These are phyloP conservation scores for Schizonepeta tenuifolia DNA, from an alignment of 257 asterid genomes.

Conservation along the genomic window DNA sequence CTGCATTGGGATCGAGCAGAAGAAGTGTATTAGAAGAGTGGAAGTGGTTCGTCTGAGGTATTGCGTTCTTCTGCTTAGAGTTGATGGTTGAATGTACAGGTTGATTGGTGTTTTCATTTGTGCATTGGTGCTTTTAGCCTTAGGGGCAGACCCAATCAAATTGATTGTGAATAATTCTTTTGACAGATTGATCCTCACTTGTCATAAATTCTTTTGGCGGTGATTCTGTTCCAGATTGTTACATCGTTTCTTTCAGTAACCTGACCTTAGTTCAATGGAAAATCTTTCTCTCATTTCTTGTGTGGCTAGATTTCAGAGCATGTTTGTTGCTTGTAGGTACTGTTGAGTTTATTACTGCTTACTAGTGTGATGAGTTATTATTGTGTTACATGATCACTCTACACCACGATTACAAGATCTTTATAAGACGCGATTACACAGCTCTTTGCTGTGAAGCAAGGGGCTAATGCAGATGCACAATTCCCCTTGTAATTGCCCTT, in stretches of 20 bases:
- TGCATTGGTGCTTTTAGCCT: conserved; percentile 11
- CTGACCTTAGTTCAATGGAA: background rate
- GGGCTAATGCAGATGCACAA: too few relatives aligned
- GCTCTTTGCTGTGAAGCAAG: background rate
- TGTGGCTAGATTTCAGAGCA: background rate
- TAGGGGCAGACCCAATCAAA: conserved; percentile 25
- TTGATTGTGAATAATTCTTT: conserved; percentile 49
- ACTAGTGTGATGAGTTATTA: background rate
- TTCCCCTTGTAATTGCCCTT: too few relatives aligned
- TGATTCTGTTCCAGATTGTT: conserved; percentile 9
- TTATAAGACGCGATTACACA: background rate
- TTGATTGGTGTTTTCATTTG: conserved; percentile 30
- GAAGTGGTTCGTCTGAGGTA: background rate
- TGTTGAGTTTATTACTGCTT: background rate
- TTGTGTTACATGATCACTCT: too few relatives aligned
- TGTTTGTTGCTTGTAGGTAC: background rate
- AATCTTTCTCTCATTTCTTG: background rate
- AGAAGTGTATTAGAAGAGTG: background rate
- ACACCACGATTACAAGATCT: background rate
- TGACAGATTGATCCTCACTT: conserved; percentile 30
- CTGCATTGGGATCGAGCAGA: background rate
- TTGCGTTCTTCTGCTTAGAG: background rate
- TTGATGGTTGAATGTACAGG: conserved; percentile 30
- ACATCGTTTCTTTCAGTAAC: background rate
- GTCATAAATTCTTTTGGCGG: conserved; percentile 18